These are phyloP conservation scores for Annona squamosa DNA, from an alignment of 164 flowering plant genomes.

Conservation along the genomic window DNA sequence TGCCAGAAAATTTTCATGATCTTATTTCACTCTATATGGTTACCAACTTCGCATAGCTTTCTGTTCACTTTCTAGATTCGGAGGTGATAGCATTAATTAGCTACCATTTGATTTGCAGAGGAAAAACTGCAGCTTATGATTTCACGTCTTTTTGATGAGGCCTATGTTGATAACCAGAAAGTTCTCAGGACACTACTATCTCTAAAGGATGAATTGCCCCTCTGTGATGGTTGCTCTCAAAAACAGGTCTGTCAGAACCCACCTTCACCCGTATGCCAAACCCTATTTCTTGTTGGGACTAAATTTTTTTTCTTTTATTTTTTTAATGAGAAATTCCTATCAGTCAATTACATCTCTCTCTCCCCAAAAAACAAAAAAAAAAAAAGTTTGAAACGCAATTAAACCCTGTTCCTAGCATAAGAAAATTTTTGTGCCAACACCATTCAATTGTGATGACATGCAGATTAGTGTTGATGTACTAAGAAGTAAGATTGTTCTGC, in stretches of 20 bases:
- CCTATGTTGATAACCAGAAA: constrained; percentile 51
- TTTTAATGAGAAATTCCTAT: not conserved
- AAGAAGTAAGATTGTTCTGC: constrained; percentile 47
- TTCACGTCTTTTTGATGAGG: constrained; percentile 26
- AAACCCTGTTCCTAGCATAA: not conserved
- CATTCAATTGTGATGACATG: constrained; percentile 3
- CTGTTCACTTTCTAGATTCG: not conserved
- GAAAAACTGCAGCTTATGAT: constrained; percentile 38
- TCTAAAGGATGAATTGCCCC: constrained; percentile 42
- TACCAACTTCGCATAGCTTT: not conserved
- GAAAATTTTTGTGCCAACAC: not conserved
- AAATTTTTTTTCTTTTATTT: not conserved
- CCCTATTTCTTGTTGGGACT: not conserved
- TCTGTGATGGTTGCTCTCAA: constrained; percentile 29
- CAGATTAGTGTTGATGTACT: constrained; percentile 49
- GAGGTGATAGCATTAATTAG: not conserved
- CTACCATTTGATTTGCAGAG: constrained; percentile 26
- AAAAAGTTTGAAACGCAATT: not conserved
- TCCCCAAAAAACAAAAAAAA: no score
- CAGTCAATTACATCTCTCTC: no score
- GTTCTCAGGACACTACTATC: constrained; percentile 43
- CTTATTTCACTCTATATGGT: no score
- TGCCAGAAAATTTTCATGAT: no score
- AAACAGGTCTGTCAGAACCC: constrained; percentile 7
- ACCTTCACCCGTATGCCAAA: not conserved